Base-by-base conservation (phyloP, 495 filamentous ascomycete species). In the Aspergillus funiculosus region DNA sequence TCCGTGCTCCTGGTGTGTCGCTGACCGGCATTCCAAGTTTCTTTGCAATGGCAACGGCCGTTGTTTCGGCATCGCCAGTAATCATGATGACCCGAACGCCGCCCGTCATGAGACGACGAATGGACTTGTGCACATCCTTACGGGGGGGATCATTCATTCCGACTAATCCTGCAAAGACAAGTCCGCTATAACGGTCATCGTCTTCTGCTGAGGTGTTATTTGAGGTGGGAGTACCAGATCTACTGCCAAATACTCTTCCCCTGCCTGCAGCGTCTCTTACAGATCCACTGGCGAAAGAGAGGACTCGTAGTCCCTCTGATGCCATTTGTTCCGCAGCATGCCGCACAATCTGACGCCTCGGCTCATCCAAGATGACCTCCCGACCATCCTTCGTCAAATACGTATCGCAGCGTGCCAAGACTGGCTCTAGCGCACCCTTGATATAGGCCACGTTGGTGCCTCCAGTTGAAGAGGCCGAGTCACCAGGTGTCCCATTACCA, bases 51-150 rank as follows among this genome's bases (percentile, higher is more conserved):
- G 92, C 92, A 28, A 95, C 72, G 10, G 92, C 92, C 0, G 92
- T 98, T 4, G 86, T 89, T 56, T 96, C 87, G 10, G 92, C 83
- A 64, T 98, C 92, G 44, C 92, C 92, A 8, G 92, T 98, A 52
- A 98, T 97, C 92, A 98, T 98, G 53, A 97, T 94, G 24, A 97
- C 84, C 56, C 88, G 88, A 39, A 98, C 94, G 7, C 88, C 87
- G 31, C 92, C 91, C 37, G 87, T 78, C 84, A 97, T 92, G 41
- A 98, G 69, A 28, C 87, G 85, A 52, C 88, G 77, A 51, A 98
- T 97, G 9, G 89, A 84, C 43, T 85, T 83, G 53, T 89, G 85
- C 4, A 97, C 92, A 32, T 87, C 87, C 50, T 85, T 83, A 32
- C 92, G 77, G 10, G 94, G 92, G 0, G 92, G 92, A 58, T 98